Conservation (phyloP, 495 filamentous ascomycete species). For the Tuber calosporum region DNA sequence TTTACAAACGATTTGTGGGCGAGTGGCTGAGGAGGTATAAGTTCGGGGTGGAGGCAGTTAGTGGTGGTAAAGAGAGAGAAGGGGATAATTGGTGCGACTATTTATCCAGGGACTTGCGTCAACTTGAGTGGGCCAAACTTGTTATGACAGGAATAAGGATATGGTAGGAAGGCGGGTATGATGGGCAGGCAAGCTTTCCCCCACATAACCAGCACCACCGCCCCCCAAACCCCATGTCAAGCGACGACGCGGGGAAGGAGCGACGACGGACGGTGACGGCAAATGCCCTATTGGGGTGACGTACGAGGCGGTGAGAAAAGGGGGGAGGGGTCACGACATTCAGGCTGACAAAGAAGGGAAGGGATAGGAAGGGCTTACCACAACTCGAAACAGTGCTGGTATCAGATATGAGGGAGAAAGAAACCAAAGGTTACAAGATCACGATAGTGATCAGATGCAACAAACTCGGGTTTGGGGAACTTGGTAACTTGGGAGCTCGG, state of each 20-base stretch:
- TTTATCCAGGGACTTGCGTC: not conserved
- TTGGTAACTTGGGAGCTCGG: not conserved
- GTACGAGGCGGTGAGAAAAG: not conserved
- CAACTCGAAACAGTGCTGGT: not conserved
- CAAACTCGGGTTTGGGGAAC: not conserved
- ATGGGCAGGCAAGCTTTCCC: not conserved
- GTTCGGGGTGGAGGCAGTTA: constrained; percentile 12
- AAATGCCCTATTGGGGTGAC: not conserved
- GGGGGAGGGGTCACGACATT: not conserved
- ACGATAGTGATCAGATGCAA: not conserved
- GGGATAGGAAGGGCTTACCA: not conserved
- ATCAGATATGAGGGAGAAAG: not conserved
- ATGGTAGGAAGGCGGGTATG: not conserved
- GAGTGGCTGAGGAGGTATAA: constrained; percentile 18
- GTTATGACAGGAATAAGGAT: not conserved
- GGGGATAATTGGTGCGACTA: constrained; percentile 5
- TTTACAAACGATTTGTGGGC: constrained; percentile 15
- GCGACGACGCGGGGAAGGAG: not conserved
- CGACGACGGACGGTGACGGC: not conserved
- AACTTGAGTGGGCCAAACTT: not conserved
- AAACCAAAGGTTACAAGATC: not conserved
- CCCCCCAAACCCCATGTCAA: not conserved
- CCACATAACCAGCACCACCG: not conserved
- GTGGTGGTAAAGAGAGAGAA: constrained; percentile 18
- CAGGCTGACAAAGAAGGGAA: not conserved